Evolutionary conservation across 306 rosid species (phyloP), one percentile per base, ranked within the genome.

Genomic region (Vigna angularis): DNA sequence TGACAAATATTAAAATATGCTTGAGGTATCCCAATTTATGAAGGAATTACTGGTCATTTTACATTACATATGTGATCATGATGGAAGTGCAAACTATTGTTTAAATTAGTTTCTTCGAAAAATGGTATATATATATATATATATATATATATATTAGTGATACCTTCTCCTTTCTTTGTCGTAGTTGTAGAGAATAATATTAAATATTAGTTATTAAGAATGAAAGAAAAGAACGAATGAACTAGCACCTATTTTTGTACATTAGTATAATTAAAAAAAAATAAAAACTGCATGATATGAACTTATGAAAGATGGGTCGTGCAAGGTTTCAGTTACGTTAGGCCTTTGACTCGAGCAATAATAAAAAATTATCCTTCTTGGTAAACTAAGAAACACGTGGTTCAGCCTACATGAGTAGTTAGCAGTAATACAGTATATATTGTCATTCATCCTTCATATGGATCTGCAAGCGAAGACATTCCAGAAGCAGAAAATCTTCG

Each of bases 331-430:
- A 49, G 38, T 63, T 48, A 12, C 52, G 14, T 63, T 22, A 8
- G 20, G 79, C 64, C 64, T 34, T 63, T 62, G 62, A 17, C 71
- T 8, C 34, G 3, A 72, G 72, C 8, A 34, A 18, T 38, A 9
- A 64, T n/a, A 74, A 30, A 38, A 32, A 28, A 12, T 63, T 8
- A 4, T 63, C 26, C 14, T 64, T 49, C n/a, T 62, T 49, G 14
- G 45, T 34, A 51, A 76, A 51, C 28, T n/a, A 42, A 52, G 55
- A 66, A 53, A 42, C 66, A 51, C 66, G 80, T 52, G 66, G 40
- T 36, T 38, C 59, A 18, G 59, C 12, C 22, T n/a, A n/a, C 65
- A 36, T 0, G 12, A 36, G 73, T 34, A 18, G 28, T 9, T 53
- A 63, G 52, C 80, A 34, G 44, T 12, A 51, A 36, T 49, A 13